phyloP scores from a whole-genome alignment of 768 basidiomycete species.

The Mrakia blollopis region DNA sequence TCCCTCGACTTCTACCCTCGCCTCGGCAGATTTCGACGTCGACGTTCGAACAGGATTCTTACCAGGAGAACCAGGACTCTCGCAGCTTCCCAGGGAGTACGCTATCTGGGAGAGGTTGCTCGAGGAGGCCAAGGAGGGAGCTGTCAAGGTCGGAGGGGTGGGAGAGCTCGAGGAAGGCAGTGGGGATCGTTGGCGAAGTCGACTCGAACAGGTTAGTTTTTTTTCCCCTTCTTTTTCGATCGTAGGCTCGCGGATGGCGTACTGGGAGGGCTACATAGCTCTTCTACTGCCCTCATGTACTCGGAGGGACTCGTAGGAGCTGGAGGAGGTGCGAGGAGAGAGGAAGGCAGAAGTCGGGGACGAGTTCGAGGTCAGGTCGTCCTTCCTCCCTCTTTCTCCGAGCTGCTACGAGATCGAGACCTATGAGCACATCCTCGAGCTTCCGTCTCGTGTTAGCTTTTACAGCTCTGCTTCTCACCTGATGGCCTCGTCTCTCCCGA shows the following conservation, averaged over 20 bases:
- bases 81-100: slow-evolving; percentile 55
- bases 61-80: slow-evolving; percentile 54
- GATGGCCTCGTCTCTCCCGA: no score
- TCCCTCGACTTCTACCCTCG: slow-evolving; percentile 59
- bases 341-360: not conserved
- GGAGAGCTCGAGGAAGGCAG: slow-evolving; percentile 13
- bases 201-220: slow-evolving; percentile 34
- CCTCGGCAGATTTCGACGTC: slow-evolving; percentile 86
- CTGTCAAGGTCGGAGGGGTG: slow-evolving; percentile 27
- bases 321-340: not conserved
- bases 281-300: no score
- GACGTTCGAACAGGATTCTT: slow-evolving; percentile 87
- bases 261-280: not conserved
- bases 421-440: no score
- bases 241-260: not conserved
- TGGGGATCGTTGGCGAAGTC: slow-evolving; percentile 55
- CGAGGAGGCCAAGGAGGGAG: slow-evolving; percentile 49
- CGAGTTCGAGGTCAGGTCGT: not conserved
- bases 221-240: not conserved
- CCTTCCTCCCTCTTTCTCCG: not conserved
- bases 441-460: no score
- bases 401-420: not conserved
- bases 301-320: not conserved
- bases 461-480: no score
- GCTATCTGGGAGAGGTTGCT: slow-evolving; percentile 66